Evolutionary conservation across 2,329 filamentous ascomycete genomes (phyloP), one percentile per base, ranked within the genome.

Genomic region (Cercospora nicotianae): DNA sequence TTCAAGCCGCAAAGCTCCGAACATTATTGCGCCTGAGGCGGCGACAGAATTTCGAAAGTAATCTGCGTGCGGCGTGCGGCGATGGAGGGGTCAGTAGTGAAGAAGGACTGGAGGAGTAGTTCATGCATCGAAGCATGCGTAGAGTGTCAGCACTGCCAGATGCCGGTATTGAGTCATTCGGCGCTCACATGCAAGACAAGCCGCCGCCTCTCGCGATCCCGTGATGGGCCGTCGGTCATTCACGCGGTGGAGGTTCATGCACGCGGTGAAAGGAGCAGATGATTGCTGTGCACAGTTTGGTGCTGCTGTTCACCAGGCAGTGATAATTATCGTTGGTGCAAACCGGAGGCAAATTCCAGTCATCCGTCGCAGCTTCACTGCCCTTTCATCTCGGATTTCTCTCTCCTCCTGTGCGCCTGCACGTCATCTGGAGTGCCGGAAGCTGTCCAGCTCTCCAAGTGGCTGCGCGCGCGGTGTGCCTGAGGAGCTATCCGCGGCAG

Each of bases 161-260:
- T 39, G 16, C 45, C 45, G 18, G 57, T 60, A 18, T 39, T 28
- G 59, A 61, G 59, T 61, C 59, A 61, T 61, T 5, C 30, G 23
- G 36, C 5, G 53, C 28, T 33, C 55, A 51, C 60, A 51, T 62
- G 60, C 60, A 63, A 63, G 42, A 63, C 55, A 13, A n/a, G 30
- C 53, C 48, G 39, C 48, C 42, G 48, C 12, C 30, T 28, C 61
- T 57, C 61, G 61, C 36, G 59, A 53, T 33, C 26, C 7, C 30
- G 53, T 45, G 62, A 59, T 59, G 55, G 23, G 53, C 53, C 12
- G 33, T 16, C 51, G 61, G 62, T 64, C 62, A 64, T 64, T 58
- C 62, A 58, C 5, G n/a, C 26, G 3, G 26, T 31, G 9, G 18
- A 18, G 28, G 20, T 62, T 28, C 16, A 18, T 48, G 39, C 39